Evolutionary conservation across 257 asterid species (phyloP).

Genomic region (Leonotis leonurus): DNA sequence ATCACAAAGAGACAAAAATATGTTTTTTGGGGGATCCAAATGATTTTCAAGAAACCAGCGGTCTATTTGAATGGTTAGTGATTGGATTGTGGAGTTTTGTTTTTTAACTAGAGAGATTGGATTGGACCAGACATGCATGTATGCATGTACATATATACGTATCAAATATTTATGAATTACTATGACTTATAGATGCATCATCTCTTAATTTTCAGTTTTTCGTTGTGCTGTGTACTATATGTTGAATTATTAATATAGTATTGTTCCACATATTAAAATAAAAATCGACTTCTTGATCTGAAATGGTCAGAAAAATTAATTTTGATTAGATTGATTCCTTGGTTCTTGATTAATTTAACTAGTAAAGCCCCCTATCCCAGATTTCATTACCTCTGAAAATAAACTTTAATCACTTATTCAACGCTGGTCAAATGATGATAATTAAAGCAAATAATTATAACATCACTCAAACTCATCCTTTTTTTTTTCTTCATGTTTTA

Average conservation of each 20-base stretch:
- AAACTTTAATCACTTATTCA: background rate
- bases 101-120: conserved; percentile 15
- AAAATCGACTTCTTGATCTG: too few relatives aligned
- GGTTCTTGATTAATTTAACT: background rate
- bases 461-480: background rate
- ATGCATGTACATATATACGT: too few relatives aligned
- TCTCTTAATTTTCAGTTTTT: too few relatives aligned
- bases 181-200: too few relatives aligned
- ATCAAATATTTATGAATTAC: too few relatives aligned
- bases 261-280: too few relatives aligned
- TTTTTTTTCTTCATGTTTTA: background rate
- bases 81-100: background rate
- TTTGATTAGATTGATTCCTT: too few relatives aligned
- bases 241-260: too few relatives aligned
- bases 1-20: too few relatives aligned
- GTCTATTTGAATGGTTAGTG: conserved; percentile 14
- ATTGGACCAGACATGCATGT: conserved; percentile 16
- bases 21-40: conserved; percentile 7
- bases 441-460: background rate
- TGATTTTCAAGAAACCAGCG: conserved; percentile 7
- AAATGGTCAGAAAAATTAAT: too few relatives aligned
- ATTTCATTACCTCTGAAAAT: background rate
- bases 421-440: background rate
- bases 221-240: too few relatives aligned
- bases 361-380: background rate